Evolutionary conservation across 169 alveolate species (phyloP).

Genomic region (Cryptosporidium sp.): DNA sequence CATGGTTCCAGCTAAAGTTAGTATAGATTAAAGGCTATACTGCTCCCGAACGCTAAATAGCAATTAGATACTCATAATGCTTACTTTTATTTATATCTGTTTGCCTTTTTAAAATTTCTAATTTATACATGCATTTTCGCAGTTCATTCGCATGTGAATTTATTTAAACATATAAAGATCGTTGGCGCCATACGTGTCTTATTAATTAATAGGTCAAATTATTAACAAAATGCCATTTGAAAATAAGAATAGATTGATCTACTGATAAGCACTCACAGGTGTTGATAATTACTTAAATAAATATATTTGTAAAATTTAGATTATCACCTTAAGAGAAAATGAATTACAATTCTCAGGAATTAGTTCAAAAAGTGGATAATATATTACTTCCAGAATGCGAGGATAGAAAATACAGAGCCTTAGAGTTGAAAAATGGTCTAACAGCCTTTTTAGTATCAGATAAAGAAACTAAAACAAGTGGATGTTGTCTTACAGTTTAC

Average conservation of each 20-base stretch:
- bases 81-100: not conserved
- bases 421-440: constrained; percentile 33
- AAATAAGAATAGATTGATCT: not conserved
- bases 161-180: not conserved
- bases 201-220: not conserved
- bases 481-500: constrained; percentile 77
- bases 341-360: not conserved
- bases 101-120: not conserved
- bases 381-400: constrained; percentile 50
- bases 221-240: not conserved
- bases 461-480: constrained; percentile 68
- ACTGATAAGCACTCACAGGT: not conserved
- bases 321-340: not conserved
- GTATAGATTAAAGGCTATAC: not conserved
- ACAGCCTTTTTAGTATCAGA: constrained; percentile 65
- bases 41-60: not conserved
- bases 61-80: not conserved
- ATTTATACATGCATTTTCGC: not conserved
- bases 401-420: constrained; percentile 48
- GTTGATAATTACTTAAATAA: not conserved
- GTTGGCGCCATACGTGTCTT: constrained; percentile 32
- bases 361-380: constrained; percentile 1
- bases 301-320: not conserved
- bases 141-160: not conserved
- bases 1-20: constrained; percentile 2